A percentile compares a stretch with the other conserved stretches of the same genome.
phyloP scores from a whole-genome alignment of 176 grass and related monocot genomes.

The sorghum (Sorghum bicolor) region DNA sequence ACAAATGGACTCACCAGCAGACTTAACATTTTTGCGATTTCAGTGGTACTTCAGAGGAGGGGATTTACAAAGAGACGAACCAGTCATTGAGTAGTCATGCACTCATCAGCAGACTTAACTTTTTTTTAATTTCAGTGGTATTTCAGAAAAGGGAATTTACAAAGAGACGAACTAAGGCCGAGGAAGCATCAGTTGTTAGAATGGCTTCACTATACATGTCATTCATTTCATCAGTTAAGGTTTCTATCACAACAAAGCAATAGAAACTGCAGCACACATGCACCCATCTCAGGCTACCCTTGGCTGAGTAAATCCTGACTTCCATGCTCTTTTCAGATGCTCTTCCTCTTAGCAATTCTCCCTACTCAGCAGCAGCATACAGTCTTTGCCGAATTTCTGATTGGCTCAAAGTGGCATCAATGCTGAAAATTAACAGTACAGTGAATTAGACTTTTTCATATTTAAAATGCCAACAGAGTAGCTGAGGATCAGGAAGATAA shows the following conservation, averaged over 20 bases:
- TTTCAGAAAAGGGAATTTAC: too few species aligned
- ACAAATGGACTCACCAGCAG: not conserved
- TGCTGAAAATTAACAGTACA: not conserved
- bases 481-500: not conserved
- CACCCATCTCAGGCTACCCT: not conserved
- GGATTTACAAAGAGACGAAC: not conserved
- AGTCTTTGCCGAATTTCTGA: constrained; percentile 64
- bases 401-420: constrained; percentile 40
- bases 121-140: too few species aligned
- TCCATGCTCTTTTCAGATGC: not conserved
- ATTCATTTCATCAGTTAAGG: not conserved
- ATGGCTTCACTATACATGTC: constrained; percentile 8
- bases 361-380: constrained; percentile 37
- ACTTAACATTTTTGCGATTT: not conserved
- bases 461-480: not conserved
- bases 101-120: too few species aligned
- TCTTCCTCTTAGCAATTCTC: not conserved
- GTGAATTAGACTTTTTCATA: not conserved
- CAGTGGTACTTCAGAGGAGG: not conserved
- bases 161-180: not conserved
- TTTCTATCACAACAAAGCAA: not conserved
- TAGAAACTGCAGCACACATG: not conserved
- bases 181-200: constrained; percentile 14
- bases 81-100: not conserved
- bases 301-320: not conserved